Percentiles rank a stretch among this genome's conserved stretches.
phyloP scores from a whole-genome alignment of 495 filamentous ascomycete genomes.

The Daldinia decipiens region DNA sequence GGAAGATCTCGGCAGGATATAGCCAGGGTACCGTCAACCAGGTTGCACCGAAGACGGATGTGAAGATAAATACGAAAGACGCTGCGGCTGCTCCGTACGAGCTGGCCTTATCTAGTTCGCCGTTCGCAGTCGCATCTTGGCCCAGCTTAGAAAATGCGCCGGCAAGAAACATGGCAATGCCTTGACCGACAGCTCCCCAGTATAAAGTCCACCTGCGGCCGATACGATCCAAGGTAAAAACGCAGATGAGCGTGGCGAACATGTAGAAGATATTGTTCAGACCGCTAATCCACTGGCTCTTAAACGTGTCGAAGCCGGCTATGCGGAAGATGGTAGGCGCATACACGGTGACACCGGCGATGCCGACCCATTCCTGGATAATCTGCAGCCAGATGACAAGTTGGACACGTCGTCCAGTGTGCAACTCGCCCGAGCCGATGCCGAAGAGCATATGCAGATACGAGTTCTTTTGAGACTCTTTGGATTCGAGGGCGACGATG shows the following conservation, averaged over 20 bases:
- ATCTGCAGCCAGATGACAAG: slow-evolving; percentile 78
- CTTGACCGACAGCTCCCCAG: slow-evolving; percentile 73
- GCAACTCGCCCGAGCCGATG: slow-evolving; percentile 68
- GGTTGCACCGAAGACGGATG: slow-evolving; percentile 73
- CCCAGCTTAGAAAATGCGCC: slow-evolving; percentile 55
- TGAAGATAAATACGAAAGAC: slow-evolving; percentile 76
- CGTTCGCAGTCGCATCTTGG: slow-evolving; percentile 50
- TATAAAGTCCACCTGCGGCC: slow-evolving; percentile 74
- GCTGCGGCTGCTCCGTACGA: slow-evolving; percentile 70
- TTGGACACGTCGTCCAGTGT: slow-evolving; percentile 72
- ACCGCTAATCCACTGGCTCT: slow-evolving; percentile 74
- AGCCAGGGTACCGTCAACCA: slow-evolving; percentile 79
- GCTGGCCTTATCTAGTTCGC: slow-evolving; percentile 51
- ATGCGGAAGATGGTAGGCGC: slow-evolving; percentile 73
- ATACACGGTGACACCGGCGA: slow-evolving; percentile 76
- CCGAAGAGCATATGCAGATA: slow-evolving; percentile 74
- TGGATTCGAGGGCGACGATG: slow-evolving; percentile 61
- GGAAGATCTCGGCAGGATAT: slow-evolving; percentile 79
- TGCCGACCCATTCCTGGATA: slow-evolving; percentile 78
- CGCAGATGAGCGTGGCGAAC: slow-evolving; percentile 65
- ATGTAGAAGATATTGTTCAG: slow-evolving; percentile 76
- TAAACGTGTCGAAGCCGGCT: slow-evolving; percentile 67
- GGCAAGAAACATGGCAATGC: slow-evolving; percentile 65
- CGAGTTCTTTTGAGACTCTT: slow-evolving; percentile 63
- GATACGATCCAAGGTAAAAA: slow-evolving; percentile 75